Evolutionary conservation across 2,329 filamentous ascomycete species (phyloP), one percentile per base, ranked within the genome.

Genomic region (Lasiodiplodia theobromae): DNA sequence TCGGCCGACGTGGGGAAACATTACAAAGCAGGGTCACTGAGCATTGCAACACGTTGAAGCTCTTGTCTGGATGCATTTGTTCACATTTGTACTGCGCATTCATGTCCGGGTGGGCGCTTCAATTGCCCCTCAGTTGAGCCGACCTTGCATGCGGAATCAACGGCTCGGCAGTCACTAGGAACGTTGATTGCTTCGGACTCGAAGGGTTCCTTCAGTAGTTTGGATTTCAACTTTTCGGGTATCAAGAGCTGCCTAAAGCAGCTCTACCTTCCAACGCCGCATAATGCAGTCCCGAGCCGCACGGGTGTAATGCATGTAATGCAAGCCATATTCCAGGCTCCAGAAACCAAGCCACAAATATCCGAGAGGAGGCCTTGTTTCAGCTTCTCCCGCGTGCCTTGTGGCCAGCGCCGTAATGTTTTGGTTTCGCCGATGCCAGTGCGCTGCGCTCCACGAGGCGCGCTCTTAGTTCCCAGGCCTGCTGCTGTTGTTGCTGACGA

Each of bases 401-500:
- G 23, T 21, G 7, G 25, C 38, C 23, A 44, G 56, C 14, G 37
- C 56, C 21, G 6, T 18, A 18, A 44, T 16, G 14, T 18, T 18
- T 14, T 56, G 11, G 11, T 44, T 44, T 60, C 56, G 37, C 37
- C 14, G 6, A 10, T 28, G 21, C 18, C 25, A 8, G 18, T 51
- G 51, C 4, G 25, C 16, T 18, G 6, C 18, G 3, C 11, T 34
- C 7, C 10, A 31, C 16, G 18, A 37, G 34, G 11, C 14, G 34
- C 31, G 47, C 60, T 23, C 28, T 65, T 65, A 68, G 40, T 65
- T 65, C 38, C 88, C 88, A 63, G 88, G 89, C 71, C 88, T 87
- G 86, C 97, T 97, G 73, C 94, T 94, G 77, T 96, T 97, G 82
- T 95, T 98, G 82, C 93, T 96, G 62, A 99, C 96, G 74, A 99